Evolutionary conservation across 805 yeast genomes (phyloP).

Genomic region (Starmera amethionina): DNA sequence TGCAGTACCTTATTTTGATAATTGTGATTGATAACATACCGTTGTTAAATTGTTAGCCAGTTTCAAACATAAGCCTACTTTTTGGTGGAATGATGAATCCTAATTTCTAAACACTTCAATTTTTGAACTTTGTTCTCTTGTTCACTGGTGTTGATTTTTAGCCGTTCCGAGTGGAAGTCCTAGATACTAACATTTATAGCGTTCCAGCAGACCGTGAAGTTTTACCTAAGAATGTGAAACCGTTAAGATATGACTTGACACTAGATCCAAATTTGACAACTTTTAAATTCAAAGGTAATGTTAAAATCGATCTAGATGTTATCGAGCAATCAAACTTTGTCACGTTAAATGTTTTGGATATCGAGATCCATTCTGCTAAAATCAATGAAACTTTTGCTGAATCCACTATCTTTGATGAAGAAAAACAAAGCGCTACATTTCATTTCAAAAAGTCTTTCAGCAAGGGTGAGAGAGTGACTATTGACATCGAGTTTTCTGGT

Average conservation of each 20-base stretch:
- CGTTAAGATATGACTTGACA: slow-evolving; percentile 63
- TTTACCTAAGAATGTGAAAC: slow-evolving; percentile 58
- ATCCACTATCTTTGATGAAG: slow-evolving; percentile 32
- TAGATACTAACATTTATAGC: slow-evolving; percentile 8
- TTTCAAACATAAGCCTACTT: too few relatives aligned
- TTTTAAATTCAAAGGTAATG: slow-evolving; percentile 50
- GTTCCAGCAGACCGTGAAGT: slow-evolving; percentile 27
- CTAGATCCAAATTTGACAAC: slow-evolving; percentile 51
- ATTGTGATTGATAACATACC: too few relatives aligned
- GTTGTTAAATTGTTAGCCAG: too few relatives aligned
- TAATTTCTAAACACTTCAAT: too few relatives aligned
- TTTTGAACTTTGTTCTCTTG: not conserved
- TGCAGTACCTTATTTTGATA: too few relatives aligned
- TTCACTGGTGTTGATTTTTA: not conserved
- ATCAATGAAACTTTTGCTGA: slow-evolving; percentile 26
- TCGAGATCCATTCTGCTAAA: slow-evolving; percentile 45
- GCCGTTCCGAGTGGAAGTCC: too few relatives aligned
- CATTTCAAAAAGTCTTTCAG: slow-evolving; percentile 36
- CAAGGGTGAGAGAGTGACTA: slow-evolving; percentile 29
- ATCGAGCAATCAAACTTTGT: slow-evolving; percentile 36
- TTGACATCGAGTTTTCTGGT: slow-evolving; percentile 49
- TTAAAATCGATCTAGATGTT: slow-evolving; percentile 43
- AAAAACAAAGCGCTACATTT: slow-evolving; percentile 56
- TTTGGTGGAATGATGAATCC: too few relatives aligned
- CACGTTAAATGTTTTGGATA: slow-evolving; percentile 54